A percentile compares a stretch with the other conserved stretches of the same genome.
These are phyloP conservation scores for Neophaeococcomyces mojaviensis DNA, from an alignment of 2,329 filamentous ascomycete species.

Conservation along the genomic window DNA sequence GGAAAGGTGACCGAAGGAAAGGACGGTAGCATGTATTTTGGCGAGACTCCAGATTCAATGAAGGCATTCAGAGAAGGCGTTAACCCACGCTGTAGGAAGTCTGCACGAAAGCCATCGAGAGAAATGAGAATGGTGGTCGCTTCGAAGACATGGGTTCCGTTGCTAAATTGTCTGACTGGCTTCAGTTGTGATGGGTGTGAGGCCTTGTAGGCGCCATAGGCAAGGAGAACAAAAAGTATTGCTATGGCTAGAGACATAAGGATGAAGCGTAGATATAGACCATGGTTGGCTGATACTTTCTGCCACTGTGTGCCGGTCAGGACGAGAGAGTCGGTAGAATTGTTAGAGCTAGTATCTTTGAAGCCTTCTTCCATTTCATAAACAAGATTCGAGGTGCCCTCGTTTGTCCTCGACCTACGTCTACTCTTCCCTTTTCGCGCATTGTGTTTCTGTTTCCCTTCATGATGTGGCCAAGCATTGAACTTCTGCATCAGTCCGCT, in stretches of 20 bases:
- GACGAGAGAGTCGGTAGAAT: slow-evolving; percentile 51
- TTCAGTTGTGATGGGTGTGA: slow-evolving; percentile 30
- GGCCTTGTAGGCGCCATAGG: slow-evolving; percentile 51
- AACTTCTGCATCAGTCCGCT: background rate
- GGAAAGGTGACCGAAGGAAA: slow-evolving; percentile 97
- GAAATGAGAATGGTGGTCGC: slow-evolving; percentile 92
- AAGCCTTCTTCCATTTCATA: slow-evolving; percentile 81
- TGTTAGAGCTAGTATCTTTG: slow-evolving; percentile 56
- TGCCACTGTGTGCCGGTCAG: slow-evolving; percentile 38
- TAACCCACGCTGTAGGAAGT: slow-evolving; percentile 75
- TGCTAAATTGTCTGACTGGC: slow-evolving; percentile 43
- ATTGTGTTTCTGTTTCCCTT: background rate
- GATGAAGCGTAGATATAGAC: slow-evolving; percentile 16
- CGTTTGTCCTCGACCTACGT: background rate
- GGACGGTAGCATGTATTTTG: slow-evolving; percentile 84
- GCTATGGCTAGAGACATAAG: slow-evolving; percentile 34
- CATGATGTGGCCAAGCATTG: background rate
- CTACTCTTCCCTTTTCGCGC: background rate
- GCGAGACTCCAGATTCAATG: slow-evolving; percentile 75
- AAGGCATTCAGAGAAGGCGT: slow-evolving; percentile 77
- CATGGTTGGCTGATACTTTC: slow-evolving; percentile 21
- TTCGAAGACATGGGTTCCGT: slow-evolving; percentile 81
- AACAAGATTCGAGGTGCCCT: slow-evolving; percentile 34
- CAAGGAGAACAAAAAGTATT: slow-evolving; percentile 47
- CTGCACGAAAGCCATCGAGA: slow-evolving; percentile 89